Base-by-base conservation (phyloP, 352 stramenopile genomes). In the Blastocystis sp. region DNA sequence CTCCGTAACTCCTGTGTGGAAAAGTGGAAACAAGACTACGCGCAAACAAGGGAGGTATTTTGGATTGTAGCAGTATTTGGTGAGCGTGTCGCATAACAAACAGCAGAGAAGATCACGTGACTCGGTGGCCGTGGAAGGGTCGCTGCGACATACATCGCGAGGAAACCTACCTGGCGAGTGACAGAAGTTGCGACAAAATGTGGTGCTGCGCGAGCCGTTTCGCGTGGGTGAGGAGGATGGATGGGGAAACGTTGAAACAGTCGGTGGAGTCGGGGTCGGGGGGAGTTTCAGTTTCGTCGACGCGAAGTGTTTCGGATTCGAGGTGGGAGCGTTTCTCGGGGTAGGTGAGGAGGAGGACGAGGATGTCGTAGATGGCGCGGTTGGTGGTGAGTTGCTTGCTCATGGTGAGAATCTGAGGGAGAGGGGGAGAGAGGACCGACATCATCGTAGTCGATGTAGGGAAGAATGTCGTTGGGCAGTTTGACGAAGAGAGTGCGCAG, bases 61-160 rank as follows among this genome's bases (percentile, higher is more conserved):
- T n/a, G 42, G n/a, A 51, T 73, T 73, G 32, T 73, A 73, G 44
- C 61, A 48, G 34, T 73, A 73, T 24, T 73, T 73, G 32, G 42
- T 24, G 4, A 73, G 61, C 38, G 36, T 24, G 29, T 73, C 61
- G 14, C 21, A 27, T 11, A 73, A 29, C 8, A 73, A 40, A 6
- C 24, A n/a, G 29, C 61, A 73, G 4, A 73, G 61, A 21, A 73
- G 34, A 40, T 73, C 61, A 16, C 61, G 8, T 29, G 44, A 14
- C 29, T 73, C 61, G 1, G 21, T 24, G 18, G 42, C 61, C 0
- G 61, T 73, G 0, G n/a, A n/a, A n/a, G n/a, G n/a, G n/a, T n/a
- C n/a, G n/a, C n/a, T n/a, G n/a, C n/a, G n/a, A n/a, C n/a, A n/a
- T n/a, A n/a, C n/a, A n/a, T n/a, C n/a, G n/a, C n/a, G 11, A 73